Evolutionary conservation across 1,284 basidiomycete species (phyloP).

Genomic region (Irpex sp.): DNA sequence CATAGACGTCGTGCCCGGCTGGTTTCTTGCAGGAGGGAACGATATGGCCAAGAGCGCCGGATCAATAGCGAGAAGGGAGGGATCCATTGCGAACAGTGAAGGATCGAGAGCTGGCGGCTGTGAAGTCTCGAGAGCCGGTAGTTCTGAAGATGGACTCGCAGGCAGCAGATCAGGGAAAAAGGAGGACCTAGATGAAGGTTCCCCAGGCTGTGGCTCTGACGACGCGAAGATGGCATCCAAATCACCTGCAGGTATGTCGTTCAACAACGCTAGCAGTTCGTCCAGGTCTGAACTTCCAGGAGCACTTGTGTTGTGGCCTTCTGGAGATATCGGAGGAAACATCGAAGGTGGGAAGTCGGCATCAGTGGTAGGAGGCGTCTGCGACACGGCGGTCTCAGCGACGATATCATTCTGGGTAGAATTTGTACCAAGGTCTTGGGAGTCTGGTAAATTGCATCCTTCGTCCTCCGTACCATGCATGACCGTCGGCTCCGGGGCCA

Average conservation of each 20-base stretch:
- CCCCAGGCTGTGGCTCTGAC: not conserved
- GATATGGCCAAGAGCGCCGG: constrained; percentile 3
- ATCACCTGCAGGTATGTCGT: constrained; percentile 10
- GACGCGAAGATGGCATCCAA: constrained; percentile 9
- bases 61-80: constrained; percentile 8
- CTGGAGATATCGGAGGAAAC: not conserved
- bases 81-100: constrained; percentile 7
- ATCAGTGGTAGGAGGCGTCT: not conserved
- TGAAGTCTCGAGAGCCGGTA: no score
- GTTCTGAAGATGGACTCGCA: not conserved
- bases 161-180: not conserved
- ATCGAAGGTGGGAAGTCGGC: not conserved
- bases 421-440: not conserved
- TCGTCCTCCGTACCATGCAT: not conserved
- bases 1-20: not conserved
- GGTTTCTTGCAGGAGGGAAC: not conserved
- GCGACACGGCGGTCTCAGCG: not conserved
- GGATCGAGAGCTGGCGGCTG: constrained; percentile 1
- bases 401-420: not conserved
- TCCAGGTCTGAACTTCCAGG: constrained; percentile 3
- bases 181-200: not conserved
- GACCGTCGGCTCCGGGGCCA: no score
- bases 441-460: not conserved
- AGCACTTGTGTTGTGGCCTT: not conserved
- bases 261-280: constrained; percentile 13